Evolutionary conservation across 306 rosid species (phyloP).

Genomic region (Myrica gale): DNA sequence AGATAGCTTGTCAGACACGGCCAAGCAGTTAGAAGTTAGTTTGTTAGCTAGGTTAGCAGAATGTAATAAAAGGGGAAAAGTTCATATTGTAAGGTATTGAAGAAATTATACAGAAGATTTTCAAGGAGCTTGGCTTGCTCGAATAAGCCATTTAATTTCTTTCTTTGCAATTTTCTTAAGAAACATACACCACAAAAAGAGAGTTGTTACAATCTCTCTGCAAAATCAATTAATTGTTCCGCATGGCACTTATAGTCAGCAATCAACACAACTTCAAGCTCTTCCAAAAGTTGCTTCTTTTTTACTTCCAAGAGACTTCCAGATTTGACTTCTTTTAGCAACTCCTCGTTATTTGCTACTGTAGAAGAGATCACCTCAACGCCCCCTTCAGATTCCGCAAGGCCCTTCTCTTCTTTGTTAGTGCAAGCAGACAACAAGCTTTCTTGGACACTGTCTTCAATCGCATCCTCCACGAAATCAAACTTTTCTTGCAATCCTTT

Average conservation of each 20-base stretch:
- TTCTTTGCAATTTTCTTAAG: too few relatives aligned
- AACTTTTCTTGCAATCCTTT: background rate
- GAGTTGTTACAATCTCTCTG: too few relatives aligned
- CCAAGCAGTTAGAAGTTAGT: too few relatives aligned
- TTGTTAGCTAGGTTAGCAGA: too few relatives aligned
- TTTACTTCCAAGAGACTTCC: slow-evolving; percentile 35
- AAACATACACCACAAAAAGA: too few relatives aligned
- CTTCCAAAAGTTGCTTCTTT: slow-evolving; percentile 55
- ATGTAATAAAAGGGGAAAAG: too few relatives aligned
- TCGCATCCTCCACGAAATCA: slow-evolving; percentile 20
- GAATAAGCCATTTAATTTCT: too few relatives aligned
- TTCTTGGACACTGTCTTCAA: slow-evolving; percentile 7
- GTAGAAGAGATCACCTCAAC: background rate
- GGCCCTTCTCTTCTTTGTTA: slow-evolving; percentile 7
- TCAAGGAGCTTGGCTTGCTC: too few relatives aligned
- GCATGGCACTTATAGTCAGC: slow-evolving; percentile 30
- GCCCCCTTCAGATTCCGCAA: slow-evolving; percentile 1
- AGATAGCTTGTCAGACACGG: too few relatives aligned
- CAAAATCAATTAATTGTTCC: slow-evolving; percentile 2
- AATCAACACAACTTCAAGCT: slow-evolving; percentile 53
- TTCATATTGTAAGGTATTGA: too few relatives aligned
- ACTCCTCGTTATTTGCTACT: background rate
- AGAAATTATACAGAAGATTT: too few relatives aligned
- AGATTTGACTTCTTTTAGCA: slow-evolving; percentile 23
- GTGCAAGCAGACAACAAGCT: slow-evolving; percentile 6